phyloP scores from a whole-genome alignment of 306 rosid genomes.

The Spatholobus suberectus region DNA sequence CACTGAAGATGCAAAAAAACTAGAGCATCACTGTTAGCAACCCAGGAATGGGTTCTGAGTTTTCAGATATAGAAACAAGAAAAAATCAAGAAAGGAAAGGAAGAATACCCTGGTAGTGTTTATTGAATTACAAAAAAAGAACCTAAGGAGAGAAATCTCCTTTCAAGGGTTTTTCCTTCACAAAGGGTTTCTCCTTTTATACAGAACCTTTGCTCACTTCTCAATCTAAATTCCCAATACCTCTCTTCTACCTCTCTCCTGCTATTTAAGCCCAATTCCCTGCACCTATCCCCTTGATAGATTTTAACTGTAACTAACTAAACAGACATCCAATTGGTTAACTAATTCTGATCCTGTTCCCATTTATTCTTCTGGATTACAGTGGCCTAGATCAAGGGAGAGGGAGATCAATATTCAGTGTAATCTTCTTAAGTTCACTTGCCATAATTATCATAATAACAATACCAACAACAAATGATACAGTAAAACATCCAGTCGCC shows the following conservation, averaged over 20 bases:
- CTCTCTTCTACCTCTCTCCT: background rate
- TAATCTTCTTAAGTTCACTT: too few species aligned
- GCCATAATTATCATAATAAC: too few species aligned
- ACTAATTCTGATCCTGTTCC: too few species aligned
- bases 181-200: background rate
- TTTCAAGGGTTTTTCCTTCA: background rate
- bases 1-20: conserved; percentile 20
- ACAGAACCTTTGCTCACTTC: background rate
- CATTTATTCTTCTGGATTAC: too few species aligned
- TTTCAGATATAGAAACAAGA: background rate
- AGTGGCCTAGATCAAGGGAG: too few species aligned
- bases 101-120: background rate
- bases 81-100: background rate
- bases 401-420: too few species aligned
- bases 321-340: too few species aligned
- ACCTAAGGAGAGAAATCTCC: background rate
- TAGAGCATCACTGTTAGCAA: background rate
- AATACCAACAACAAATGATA: conserved; percentile 11
- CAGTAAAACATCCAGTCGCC: conserved; percentile 13
- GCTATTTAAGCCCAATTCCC: background rate
- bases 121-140: background rate
- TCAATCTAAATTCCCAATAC: background rate
- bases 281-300: background rate
- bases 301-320: background rate
- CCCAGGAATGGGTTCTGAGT: background rate